Conservation (phyloP, 345 rosid species). For the Stellera chamaejasme region DNA sequence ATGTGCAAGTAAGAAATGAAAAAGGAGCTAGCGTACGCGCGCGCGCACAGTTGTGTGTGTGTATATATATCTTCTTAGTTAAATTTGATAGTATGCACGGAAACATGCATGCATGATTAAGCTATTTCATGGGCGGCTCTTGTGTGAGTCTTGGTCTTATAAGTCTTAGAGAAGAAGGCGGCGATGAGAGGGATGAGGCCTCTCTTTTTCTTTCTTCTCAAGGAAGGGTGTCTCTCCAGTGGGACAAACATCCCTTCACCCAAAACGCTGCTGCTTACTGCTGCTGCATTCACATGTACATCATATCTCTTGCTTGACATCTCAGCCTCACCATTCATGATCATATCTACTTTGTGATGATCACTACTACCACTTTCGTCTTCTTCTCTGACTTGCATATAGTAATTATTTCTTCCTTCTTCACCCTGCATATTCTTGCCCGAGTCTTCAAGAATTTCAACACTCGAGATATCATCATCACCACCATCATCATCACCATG, state of each 20-base stretch:
- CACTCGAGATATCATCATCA: slow-evolving; percentile 5
- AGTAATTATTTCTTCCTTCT: no score
- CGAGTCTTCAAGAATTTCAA: slow-evolving; percentile 20
- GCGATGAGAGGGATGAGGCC: slow-evolving; percentile 57
- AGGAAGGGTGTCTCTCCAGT: slow-evolving; percentile 64
- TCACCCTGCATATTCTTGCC: slow-evolving; percentile 17
- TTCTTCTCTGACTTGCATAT: background rate
- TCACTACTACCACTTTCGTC: no score
- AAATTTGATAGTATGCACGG: no score
- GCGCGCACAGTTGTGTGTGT: no score
- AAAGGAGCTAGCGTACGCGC: no score
- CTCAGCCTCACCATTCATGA: no score
- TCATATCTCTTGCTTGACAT: slow-evolving; percentile 67
- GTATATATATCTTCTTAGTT: no score
- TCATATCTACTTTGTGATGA: no score
- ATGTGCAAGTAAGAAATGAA: no score
- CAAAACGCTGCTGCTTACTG: no score
- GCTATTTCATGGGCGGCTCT: slow-evolving; percentile 25
- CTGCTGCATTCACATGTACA: slow-evolving; percentile 41
- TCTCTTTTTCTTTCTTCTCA: slow-evolving; percentile 58
- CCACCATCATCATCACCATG: no score
- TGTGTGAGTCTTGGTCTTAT: no score
- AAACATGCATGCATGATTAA: background rate
- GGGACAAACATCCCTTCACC: slow-evolving; percentile 26
- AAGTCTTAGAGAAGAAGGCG: slow-evolving; percentile 61